Evolutionary conservation across 768 basidiomycete species (phyloP).

Genomic region (Mycena alexandri): DNA sequence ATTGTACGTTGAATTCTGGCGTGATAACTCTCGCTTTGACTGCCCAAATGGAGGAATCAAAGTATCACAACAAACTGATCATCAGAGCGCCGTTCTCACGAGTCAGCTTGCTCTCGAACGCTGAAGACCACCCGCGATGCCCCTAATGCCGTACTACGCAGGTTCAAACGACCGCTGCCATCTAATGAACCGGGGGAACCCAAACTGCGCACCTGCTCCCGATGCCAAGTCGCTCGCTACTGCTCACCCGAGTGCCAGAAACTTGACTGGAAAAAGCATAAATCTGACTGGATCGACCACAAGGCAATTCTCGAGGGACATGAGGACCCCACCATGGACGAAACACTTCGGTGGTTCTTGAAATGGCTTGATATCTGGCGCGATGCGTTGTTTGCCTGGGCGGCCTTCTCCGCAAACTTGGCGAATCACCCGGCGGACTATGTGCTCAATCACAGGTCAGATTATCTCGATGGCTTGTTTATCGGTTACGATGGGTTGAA

Average conservation of each 20-base stretch:
- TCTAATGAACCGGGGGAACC: slow-evolving; percentile 8
- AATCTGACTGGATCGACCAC: neutral
- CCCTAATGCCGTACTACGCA: neutral
- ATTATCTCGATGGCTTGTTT: neutral
- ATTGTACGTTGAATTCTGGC: neutral
- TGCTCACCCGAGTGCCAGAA: slow-evolving; percentile 20
- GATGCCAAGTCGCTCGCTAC: slow-evolving; percentile 15
- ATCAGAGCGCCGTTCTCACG: too few relatives aligned
- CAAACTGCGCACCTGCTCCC: slow-evolving; percentile 16
- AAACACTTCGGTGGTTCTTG: neutral
- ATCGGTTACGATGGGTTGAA: neutral
- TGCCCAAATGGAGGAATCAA: too few relatives aligned
- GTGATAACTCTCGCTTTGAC: neutral
- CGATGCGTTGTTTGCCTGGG: neutral
- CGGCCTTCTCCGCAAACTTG: slow-evolving; percentile 10
- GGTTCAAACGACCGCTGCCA: slow-evolving; percentile 12
- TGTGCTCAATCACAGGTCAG: slow-evolving; percentile 3
- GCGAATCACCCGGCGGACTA: slow-evolving; percentile 9
- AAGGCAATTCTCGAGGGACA: neutral
- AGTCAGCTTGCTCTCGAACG: too few relatives aligned
- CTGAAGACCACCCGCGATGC: neutral
- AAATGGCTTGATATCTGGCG: slow-evolving; percentile 11
- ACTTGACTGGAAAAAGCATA: slow-evolving; percentile 13
- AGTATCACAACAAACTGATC: too few relatives aligned
- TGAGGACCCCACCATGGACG: slow-evolving; percentile 3